Evolutionary conservation across 345 rosid species (phyloP).

Genomic region (Acer yangbiense): DNA sequence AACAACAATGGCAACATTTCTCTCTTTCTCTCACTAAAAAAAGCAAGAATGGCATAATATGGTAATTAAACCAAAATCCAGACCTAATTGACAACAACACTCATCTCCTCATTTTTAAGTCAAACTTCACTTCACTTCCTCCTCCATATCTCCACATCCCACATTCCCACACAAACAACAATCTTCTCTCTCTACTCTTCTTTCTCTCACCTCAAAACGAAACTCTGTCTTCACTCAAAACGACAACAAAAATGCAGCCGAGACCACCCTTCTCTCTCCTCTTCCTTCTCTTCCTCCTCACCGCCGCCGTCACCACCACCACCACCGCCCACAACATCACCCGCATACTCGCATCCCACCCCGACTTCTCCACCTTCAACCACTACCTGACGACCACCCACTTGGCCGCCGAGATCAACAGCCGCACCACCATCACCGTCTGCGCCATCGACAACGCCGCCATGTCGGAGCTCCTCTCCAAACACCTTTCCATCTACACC

Average conservation of each 20-base stretch:
- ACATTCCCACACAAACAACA: not conserved
- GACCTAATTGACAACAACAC: not conserved
- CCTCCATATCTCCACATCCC: not conserved
- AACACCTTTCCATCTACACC: constrained; percentile 62
- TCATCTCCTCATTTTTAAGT: not conserved
- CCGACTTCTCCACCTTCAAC: constrained; percentile 81
- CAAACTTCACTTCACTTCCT: not conserved
- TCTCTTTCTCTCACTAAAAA: no score
- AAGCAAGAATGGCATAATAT: constrained; percentile 11
- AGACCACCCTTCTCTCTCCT: constrained; percentile 19
- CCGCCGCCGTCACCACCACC: constrained; percentile 25
- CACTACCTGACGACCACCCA: constrained; percentile 77
- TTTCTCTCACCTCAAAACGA: not conserved
- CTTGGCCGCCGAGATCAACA: constrained; percentile 87
- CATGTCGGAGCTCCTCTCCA: constrained; percentile 66
- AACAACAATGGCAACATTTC: no score
- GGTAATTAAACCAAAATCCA: constrained; percentile 27
- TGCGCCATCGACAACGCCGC: constrained; percentile 82
- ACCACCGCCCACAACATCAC: constrained; percentile 78
- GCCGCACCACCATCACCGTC: constrained; percentile 80
- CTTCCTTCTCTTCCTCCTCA: constrained; percentile 25
- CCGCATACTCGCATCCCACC: constrained; percentile 64
- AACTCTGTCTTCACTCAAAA: constrained; percentile 3
- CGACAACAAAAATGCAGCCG: constrained; percentile 36
- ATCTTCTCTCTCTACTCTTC: not conserved